A percentile compares a stretch with the other conserved stretches of the same genome.
Evolutionary conservation across 139 green algal species (phyloP).

Genomic region (Asterochloris erici): DNA sequence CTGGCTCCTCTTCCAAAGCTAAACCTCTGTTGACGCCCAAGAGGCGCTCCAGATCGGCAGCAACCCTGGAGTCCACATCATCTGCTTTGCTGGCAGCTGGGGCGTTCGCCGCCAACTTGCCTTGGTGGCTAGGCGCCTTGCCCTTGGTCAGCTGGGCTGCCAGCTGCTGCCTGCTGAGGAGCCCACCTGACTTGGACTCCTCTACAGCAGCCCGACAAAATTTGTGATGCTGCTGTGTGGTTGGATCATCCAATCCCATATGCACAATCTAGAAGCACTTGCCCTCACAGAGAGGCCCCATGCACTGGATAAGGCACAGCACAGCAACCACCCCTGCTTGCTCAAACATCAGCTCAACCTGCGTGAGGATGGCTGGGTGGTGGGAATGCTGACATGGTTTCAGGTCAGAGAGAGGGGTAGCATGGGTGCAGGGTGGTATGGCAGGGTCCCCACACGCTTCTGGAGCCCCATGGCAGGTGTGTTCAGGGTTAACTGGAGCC

Average conservation of each 20-base stretch:
- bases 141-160: not conserved
- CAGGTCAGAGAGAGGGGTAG: too few relatives aligned
- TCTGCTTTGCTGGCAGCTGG: not conserved
- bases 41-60: slow-evolving; percentile 20
- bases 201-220: not conserved
- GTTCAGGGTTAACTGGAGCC: not conserved
- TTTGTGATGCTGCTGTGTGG: not conserved
- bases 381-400: too few relatives aligned
- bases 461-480: too few relatives aligned
- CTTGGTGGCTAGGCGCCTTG: not conserved
- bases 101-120: not conserved
- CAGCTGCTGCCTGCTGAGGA: slow-evolving; percentile 1
- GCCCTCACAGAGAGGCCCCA: not conserved
- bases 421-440: too few relatives aligned
- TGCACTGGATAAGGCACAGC: not conserved
- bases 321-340: not conserved
- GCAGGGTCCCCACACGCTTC: too few relatives aligned
- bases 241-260: not conserved
- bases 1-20: not conserved
- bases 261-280: not conserved
- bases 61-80: not conserved
- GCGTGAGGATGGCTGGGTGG: too few relatives aligned
- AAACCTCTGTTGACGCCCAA: not conserved
- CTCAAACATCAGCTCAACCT: too few relatives aligned
- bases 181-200: not conserved